Conservation (phyloP, 1,284 basidiomycete genomes). For the Papiliotrema flavescens region DNA sequence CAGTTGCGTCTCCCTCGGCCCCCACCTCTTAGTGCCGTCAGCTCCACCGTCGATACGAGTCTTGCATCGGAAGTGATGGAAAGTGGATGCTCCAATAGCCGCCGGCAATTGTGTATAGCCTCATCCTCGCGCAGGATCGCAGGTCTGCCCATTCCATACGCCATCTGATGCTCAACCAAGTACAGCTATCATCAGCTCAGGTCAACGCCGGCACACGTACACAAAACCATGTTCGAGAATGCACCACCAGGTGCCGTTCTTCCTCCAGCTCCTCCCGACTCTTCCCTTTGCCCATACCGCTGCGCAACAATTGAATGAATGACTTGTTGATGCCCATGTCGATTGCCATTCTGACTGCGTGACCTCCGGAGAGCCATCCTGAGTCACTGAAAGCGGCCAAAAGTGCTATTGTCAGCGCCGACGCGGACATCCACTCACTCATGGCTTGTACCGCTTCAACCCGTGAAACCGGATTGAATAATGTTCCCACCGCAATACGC, state of each 20-base stretch:
- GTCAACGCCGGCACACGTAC: slow-evolving; percentile 22
- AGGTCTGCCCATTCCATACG: slow-evolving; percentile 86
- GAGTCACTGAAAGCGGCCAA: slow-evolving; percentile 87
- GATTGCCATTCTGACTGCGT: slow-evolving; percentile 89
- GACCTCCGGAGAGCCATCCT: slow-evolving; percentile 78
- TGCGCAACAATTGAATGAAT: slow-evolving; percentile 73
- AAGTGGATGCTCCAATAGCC: slow-evolving; percentile 79
- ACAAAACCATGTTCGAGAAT: slow-evolving; percentile 81
- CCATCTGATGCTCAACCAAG: slow-evolving; percentile 87
- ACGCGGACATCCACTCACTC: slow-evolving; percentile 57
- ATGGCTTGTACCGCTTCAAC: slow-evolving; percentile 85
- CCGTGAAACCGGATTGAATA: slow-evolving; percentile 76
- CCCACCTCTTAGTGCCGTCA: slow-evolving; percentile 43
- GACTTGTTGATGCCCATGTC: slow-evolving; percentile 86
- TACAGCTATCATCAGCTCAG: slow-evolving; percentile 54
- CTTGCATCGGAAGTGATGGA: slow-evolving; percentile 89
- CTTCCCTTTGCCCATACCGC: slow-evolving; percentile 66
- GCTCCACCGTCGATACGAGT: slow-evolving; percentile 74
- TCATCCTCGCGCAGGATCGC: slow-evolving; percentile 89
- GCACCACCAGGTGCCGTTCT: slow-evolving; percentile 73
- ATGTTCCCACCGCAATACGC: slow-evolving; percentile 72
- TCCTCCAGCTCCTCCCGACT: slow-evolving; percentile 55
- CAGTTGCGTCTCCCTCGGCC: not conserved
- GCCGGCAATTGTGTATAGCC: slow-evolving; percentile 73
- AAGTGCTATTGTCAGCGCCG: slow-evolving; percentile 56